Evolutionary conservation across 352 stramenopile genomes (phyloP).

Genomic region (Pythium grandisporangium): DNA sequence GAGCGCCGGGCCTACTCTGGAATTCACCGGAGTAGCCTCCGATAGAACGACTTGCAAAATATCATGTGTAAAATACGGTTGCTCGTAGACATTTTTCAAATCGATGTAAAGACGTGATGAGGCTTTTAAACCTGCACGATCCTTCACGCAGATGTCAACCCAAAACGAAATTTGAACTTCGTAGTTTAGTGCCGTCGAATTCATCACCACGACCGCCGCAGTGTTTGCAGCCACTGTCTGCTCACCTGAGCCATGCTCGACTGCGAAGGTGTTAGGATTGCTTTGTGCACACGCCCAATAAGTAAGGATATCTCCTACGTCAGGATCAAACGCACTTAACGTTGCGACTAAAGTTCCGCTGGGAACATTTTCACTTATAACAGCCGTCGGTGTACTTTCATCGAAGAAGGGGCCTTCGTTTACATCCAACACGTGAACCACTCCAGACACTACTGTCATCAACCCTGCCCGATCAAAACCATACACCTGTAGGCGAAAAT

Average conservation of each 20-base stretch:
- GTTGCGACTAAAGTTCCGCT: conserved; percentile 12
- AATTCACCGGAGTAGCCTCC: conserved; percentile 14
- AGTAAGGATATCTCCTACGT: conserved; percentile 19
- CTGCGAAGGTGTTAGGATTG: conserved; percentile 15
- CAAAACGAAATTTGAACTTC: conserved; percentile 22
- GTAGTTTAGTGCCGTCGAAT: conserved; percentile 26
- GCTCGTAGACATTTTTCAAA: conserved; percentile 43
- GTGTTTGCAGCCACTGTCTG: too few relatives aligned
- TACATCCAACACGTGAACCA: conserved; percentile 19
- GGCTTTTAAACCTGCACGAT: conserved; percentile 16
- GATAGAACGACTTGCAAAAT: conserved; percentile 14
- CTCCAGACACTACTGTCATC: neutral
- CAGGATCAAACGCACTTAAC: conserved; percentile 23
- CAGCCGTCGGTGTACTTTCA: neutral
- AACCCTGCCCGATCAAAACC: conserved; percentile 8
- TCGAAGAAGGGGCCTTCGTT: conserved; percentile 28
- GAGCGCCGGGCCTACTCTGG: conserved; percentile 5
- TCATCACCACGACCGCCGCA: conserved; percentile 25
- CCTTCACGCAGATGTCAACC: conserved; percentile 40
- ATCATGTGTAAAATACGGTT: conserved; percentile 22
- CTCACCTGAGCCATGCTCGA: conserved; percentile 7
- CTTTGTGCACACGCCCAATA: conserved; percentile 45
- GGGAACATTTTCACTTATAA: conserved; percentile 12
- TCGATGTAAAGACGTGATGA: conserved; percentile 14
- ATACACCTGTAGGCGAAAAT: conserved; percentile 12